Conservation (phyloP, 306 rosid species). For the Trifolium repens region DNA sequence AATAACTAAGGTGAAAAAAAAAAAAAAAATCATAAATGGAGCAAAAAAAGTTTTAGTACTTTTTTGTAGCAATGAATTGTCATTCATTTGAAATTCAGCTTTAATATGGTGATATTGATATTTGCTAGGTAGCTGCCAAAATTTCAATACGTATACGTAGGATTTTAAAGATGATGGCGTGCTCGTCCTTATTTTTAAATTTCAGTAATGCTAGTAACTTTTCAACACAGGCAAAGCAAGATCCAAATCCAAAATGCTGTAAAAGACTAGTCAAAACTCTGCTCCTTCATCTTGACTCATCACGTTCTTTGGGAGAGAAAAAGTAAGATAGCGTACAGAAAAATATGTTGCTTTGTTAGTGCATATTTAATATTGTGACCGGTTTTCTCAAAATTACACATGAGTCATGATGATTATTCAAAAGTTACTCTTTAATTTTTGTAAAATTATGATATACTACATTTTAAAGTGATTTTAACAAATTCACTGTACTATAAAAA, state of each 20-base stretch:
- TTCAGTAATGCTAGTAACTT: neutral
- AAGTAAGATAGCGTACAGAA: conserved; percentile 35
- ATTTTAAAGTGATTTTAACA: too few species aligned
- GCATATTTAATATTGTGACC: too few species aligned
- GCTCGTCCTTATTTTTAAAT: conserved; percentile 26
- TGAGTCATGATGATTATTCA: too few species aligned
- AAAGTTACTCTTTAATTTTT: too few species aligned
- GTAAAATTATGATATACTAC: too few species aligned
- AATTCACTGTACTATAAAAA: too few species aligned
- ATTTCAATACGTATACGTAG: conserved; percentile 12
- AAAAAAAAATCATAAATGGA: neutral
- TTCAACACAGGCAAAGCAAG: conserved; percentile 6
- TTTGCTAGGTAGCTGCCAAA: conserved; percentile 27
- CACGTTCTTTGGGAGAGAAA: conserved; percentile 29
- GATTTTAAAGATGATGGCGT: conserved; percentile 47
- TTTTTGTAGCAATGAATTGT: neutral
- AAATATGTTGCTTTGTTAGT: neutral
- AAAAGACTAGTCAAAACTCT: conserved; percentile 35
- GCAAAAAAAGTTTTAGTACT: neutral
- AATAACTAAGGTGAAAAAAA: neutral
- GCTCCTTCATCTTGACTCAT: conserved; percentile 34
- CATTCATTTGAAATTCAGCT: neutral
- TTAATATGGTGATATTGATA: conserved; percentile 6
- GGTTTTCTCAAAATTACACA: too few species aligned
- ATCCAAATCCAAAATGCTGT: neutral